Evolutionary conservation across 1,139 yeast genomes (phyloP), one percentile per base, ranked within the genome.

Genomic region (Yamadazyma spencermartinsiae): DNA sequence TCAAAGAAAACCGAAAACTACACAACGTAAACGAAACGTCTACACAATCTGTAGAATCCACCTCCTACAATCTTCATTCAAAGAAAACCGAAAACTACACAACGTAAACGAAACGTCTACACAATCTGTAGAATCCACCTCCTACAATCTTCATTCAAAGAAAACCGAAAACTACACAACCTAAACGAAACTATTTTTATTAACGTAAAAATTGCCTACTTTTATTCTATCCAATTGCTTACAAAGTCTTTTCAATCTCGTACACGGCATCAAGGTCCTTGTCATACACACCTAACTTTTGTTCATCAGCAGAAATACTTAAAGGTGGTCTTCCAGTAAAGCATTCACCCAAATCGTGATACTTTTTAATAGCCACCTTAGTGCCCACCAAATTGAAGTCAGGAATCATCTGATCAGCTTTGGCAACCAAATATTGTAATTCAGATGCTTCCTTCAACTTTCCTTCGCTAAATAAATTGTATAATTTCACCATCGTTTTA

Each of bases 311-410:
- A 6, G 40, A 35, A 23, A 38, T 38, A 31, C 46, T 46, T 35
- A 53, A 51, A 14, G 62, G 62, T 4, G 62, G 60, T 44, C 62
- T 51, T 2, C 60, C 62, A 2, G 53, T 42, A 18, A 53, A 36
- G 15, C 34, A 29, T 9, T 51, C 50, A 7, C 61, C 62, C 32
- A 44, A 42, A 1, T 59, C 59, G 30, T 47, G 41, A 21, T 52
- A 39, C 27, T 54, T 39, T 10, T 54, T 43, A 35, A 56, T 39
- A 9, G 60, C 57, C 33, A 50, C 58, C 50, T 74, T 73, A 43
- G 72, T 63, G 14, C 78, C 79, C 37, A 71, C 61, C 24, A 73
- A 69, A 38, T 76, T 74, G 40, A 61, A 56, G 33, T 61, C 66
- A 24, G 55, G 63, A 25, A 72, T 62, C 53, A 72, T 56, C 44